Base-by-base conservation (phyloP, 2,329 filamentous ascomycete genomes). In the Pseudogymnoascus sp. region DNA sequence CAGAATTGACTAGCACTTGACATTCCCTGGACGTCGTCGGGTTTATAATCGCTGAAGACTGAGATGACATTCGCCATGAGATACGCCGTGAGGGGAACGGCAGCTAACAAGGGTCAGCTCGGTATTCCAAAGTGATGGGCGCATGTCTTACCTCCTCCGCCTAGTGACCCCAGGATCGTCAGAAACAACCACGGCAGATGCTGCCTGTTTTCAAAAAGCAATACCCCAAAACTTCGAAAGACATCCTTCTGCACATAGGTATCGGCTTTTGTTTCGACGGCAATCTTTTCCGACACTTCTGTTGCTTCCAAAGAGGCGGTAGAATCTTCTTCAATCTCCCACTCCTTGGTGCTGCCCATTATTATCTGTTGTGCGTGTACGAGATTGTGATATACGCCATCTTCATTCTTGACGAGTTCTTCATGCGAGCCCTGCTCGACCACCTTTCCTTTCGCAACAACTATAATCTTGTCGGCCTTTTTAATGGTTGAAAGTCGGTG, bases 351-450 rank as follows among this genome's bases (percentile, higher is more conserved):
- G 35, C 19, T 42, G n/a, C 81, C 81, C 1, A 85, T 76, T 0
- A 80, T 81, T 21, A 87, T 76, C 50, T 82, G 77, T 67, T 88
- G 86, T 3, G 85, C 85, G 64, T 82, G 77, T 1, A 92, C 89
- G 4, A 93, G 81, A 1, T 81, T 81, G 38, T 81, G 81, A 69
- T 93, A 93, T 16, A 88, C 79, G 0, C 89, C 85, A 2, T 77
- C 78, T 4, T 85, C 78, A 38, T 81, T 75, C 2, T 78, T 73
- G 1, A 96, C 78, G 0, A 96, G 81, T 47, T 85, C 82, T 6
- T 91, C 84, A 67, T 96, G 91, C 0, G 83, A 91, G 0, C 91
- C 91, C 68, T 87, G 78, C 73, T 96, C 90, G 7, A 88, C 81
- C 0, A 91, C 83, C 61, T 80, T 76, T 1, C 91, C 91, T 68